Conservation (phyloP, 306 rosid genomes). For the Vigna radiata region DNA sequence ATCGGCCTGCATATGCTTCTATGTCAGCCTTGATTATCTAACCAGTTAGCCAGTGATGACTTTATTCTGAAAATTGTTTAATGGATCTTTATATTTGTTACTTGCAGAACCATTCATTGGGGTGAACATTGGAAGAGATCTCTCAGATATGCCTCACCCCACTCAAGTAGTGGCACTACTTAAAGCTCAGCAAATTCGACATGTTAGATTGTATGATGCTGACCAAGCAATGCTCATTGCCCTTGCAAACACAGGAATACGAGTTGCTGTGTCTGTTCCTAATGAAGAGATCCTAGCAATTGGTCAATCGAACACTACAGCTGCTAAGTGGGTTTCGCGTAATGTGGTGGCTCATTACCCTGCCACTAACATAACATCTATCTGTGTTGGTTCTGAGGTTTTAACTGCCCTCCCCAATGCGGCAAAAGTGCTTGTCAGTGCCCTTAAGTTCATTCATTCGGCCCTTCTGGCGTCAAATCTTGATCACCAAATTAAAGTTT, state of each 20-base stretch:
- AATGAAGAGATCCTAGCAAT: slow-evolving; percentile 80
- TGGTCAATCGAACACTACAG: slow-evolving; percentile 81
- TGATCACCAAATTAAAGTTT: slow-evolving; percentile 73
- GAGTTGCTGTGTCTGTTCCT: slow-evolving; percentile 74
- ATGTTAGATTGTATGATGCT: slow-evolving; percentile 70
- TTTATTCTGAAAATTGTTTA: not conserved
- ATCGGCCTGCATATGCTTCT: slow-evolving; percentile 11
- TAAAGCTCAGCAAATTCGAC: slow-evolving; percentile 76
- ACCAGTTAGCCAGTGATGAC: not conserved
- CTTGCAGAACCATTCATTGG: slow-evolving; percentile 74
- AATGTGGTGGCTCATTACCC: slow-evolving; percentile 86
- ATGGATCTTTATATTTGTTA: slow-evolving; percentile 36
- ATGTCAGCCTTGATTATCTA: not conserved
- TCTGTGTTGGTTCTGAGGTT: slow-evolving; percentile 84
- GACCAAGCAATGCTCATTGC: slow-evolving; percentile 79
- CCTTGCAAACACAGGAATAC: slow-evolving; percentile 75
- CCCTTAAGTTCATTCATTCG: slow-evolving; percentile 74
- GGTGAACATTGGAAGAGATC: slow-evolving; percentile 82
- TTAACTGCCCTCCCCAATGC: slow-evolving; percentile 68
- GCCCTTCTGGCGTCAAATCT: slow-evolving; percentile 83
- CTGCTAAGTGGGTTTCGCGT: slow-evolving; percentile 84
- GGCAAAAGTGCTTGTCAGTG: slow-evolving; percentile 71
- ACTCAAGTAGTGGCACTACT: slow-evolving; percentile 87
- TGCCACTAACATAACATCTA: slow-evolving; percentile 81
- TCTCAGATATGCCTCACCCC: slow-evolving; percentile 86